Evolutionary conservation across 805 yeast species (phyloP).

Genomic region (Pichia membranifaciens): DNA sequence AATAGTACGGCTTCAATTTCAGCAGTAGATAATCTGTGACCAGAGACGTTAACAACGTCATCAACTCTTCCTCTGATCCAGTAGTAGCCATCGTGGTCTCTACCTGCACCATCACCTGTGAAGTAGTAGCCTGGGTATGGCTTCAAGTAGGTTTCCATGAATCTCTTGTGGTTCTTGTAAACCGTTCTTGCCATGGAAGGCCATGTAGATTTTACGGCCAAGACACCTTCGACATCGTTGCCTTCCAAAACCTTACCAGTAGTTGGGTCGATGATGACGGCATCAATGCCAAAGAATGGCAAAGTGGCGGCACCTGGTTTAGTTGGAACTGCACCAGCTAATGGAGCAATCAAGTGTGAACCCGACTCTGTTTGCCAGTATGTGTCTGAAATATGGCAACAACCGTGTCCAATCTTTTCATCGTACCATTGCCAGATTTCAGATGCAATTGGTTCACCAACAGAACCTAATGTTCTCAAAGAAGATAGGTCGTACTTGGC

Average conservation of each 20-base stretch:
- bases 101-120: constrained; percentile 98
- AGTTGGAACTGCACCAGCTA: constrained; percentile 91
- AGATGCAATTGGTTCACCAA: constrained; percentile 97
- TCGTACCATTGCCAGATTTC: constrained; percentile 99
- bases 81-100: constrained; percentile 92
- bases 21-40: constrained; percentile 97
- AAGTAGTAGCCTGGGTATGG: constrained; percentile 93
- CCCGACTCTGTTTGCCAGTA: constrained; percentile 99
- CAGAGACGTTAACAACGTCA: constrained; percentile 96
- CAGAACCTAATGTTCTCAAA: constrained; percentile 91
- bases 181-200: constrained; percentile 99
- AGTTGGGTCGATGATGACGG: constrained; percentile 89
- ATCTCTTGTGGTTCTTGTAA: constrained; percentile 81
- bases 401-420: constrained; percentile 81
- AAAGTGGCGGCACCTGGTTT: constrained; percentile 97
- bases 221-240: constrained; percentile 92
- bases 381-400: constrained; percentile 90
- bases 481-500: constrained; percentile 75
- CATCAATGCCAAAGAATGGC: constrained; percentile 93
- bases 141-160: constrained; percentile 83
- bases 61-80: constrained; percentile 99
- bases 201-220: constrained; percentile 88
- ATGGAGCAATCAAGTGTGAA: constrained; percentile 87
- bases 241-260: constrained; percentile 79
- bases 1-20: constrained; percentile 92